These are phyloP conservation scores for Calycina marina DNA, from an alignment of 2,329 filamentous ascomycete species.

Conservation along the genomic window DNA sequence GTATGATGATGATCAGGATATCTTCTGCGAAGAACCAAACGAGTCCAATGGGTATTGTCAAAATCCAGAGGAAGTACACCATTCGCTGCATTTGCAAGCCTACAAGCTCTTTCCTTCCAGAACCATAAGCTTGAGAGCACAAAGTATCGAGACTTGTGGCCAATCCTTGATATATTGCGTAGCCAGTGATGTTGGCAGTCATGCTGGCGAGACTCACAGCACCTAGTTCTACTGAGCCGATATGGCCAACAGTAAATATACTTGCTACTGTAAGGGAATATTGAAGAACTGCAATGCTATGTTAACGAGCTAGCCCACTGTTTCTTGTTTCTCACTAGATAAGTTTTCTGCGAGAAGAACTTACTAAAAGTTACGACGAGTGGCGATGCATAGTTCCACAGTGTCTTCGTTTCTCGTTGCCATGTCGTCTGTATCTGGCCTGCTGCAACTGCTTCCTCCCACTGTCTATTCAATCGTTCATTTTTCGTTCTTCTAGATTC, in stretches of 20 bases:
- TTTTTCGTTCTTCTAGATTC: conserved; percentile 33
- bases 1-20: conserved; percentile 53
- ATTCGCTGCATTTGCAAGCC: conserved; percentile 72
- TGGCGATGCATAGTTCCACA: conserved; percentile 56
- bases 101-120: conserved; percentile 77
- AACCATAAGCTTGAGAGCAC: conserved; percentile 87
- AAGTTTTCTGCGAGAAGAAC: background rate
- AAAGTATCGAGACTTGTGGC: conserved; percentile 85
- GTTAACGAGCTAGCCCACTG: too few species aligned
- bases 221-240: conserved; percentile 56
- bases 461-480: conserved; percentile 54
- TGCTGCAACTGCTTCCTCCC: conserved; percentile 71
- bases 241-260: conserved; percentile 62
- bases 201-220: conserved; percentile 58
- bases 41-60: conserved; percentile 57
- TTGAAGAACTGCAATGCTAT: conserved; percentile 49
- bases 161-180: conserved; percentile 68
- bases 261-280: conserved; percentile 75
- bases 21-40: conserved; percentile 56
- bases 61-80: conserved; percentile 59
- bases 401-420: conserved; percentile 75
- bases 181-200: conserved; percentile 67
- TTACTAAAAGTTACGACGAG: conserved; percentile 52
- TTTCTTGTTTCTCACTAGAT: too few species aligned
- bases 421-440: conserved; percentile 81